Evolutionary conservation across 2,329 filamentous ascomycete genomes (phyloP), one percentile per base, ranked within the genome.

Genomic region (Cercospora berteroae): DNA sequence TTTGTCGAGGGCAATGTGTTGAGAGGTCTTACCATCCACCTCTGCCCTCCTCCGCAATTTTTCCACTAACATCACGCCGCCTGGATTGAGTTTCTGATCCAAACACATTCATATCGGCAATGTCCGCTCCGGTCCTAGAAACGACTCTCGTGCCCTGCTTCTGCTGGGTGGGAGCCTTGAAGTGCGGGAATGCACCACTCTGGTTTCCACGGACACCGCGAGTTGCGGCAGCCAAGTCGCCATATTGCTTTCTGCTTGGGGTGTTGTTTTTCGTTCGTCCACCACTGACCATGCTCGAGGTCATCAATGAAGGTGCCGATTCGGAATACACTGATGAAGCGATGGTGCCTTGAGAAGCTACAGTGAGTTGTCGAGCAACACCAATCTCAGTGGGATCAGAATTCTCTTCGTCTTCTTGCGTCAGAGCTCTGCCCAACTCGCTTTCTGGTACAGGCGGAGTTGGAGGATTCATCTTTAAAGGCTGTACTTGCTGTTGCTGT

Each of bases 21-120:
- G 61, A 50, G 61, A 57, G 39, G 61, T 39, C 65, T 63, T 67
- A 67, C 64, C 68, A 58, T 62, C 70, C 73, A 27, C 79, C 87
- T 57, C 85, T 80, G 1, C 90, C 90, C 76, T 94, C 91, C 77
- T 93, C 90, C 0, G 85, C 90, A 64, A 88, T 79, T 81, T 90
- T 92, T 1, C 90, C 91, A 75, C 90, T 93, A 2, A 92, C 89
- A 68, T 90, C 88, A 56, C 89, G 81, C 57, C 85, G 81, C 18
- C 79, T 80, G 62, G 67, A 77, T 67, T 5, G 73, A 75, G 76
- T 18, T 76, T 78, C 58, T 44, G 67, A 33, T 39, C 60, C 56
- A 70, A 67, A 68, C 50, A 79, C 67, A 72, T 63, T 75, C 73
- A 70, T 72, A 64, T 80, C 80, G 20, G 78, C 76, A 64, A 82